Evolutionary conservation across 2,329 filamentous ascomycete species (phyloP), one percentile per base, ranked within the genome.

Genomic region (Zopfia rhizophila): DNA sequence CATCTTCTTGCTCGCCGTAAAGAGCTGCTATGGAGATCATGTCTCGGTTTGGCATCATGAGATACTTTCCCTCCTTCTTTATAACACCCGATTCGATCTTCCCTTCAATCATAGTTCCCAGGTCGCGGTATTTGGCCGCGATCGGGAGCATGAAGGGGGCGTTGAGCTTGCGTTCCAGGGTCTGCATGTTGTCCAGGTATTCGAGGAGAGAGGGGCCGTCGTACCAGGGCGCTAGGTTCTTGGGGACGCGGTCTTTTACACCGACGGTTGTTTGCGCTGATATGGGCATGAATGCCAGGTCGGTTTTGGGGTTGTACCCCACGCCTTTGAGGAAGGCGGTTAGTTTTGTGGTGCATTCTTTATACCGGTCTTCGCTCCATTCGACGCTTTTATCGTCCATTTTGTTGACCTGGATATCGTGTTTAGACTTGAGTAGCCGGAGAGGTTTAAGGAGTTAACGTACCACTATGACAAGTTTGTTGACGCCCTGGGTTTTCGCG

Each of bases 61-160:
- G 76, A 66, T 96, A 85, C 51, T 76, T 85, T 76, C 88, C 86
- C 51, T 87, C 87, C 82, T 97, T 97, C 80, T 94, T 94, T 72
- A 96, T 81, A 33, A 97, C 89, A 70, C 91, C 93, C 13, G 92
- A 89, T 75, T 99, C 94, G 56, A 99, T 89, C 81, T 97, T 96
- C 58, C 94, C 94, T 77, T 99, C 95, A 29, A 97, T 84, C 83
- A 99, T 91, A 52, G 94, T 99, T 63, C 94, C 94, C 82, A 99
- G 88, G 70, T 99, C 95, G 63, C 89, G 85, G 79, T 97, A 99
- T 77, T 99, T 99, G 74, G 90, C 91, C 55, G 89, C 90, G 56
- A 99, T 82, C 7, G 94, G 90, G 92, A 99, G 97, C 94, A 99
- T 97, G 82, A 99, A 97, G 7, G 94, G 93, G 2, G 94, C 94